Conservation (phyloP, 257 asterid genomes). For the Euphrasia confusa region DNA sequence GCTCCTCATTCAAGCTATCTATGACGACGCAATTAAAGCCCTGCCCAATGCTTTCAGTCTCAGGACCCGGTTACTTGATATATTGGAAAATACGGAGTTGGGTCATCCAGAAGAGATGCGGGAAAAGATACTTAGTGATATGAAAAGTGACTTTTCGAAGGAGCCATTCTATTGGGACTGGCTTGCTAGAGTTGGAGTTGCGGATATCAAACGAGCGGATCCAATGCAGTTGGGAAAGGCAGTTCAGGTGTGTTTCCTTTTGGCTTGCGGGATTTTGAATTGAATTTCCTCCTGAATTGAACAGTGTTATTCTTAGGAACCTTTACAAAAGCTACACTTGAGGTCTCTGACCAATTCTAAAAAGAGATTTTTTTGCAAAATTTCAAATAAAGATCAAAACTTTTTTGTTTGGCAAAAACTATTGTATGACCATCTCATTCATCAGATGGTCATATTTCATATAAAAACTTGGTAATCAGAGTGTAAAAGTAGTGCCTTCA, state of each 20-base stretch:
- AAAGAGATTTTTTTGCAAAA: neutral
- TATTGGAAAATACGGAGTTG: slow-evolving; percentile 56
- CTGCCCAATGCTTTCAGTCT: slow-evolving; percentile 66
- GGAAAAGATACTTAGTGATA: slow-evolving; percentile 49
- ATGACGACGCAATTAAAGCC: slow-evolving; percentile 62
- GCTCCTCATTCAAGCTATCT: slow-evolving; percentile 56
- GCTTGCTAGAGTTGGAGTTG: slow-evolving; percentile 65
- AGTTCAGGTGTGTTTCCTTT: slow-evolving; percentile 48
- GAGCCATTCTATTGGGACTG: slow-evolving; percentile 85
- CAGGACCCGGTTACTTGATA: slow-evolving; percentile 67
- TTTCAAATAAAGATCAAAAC: neutral
- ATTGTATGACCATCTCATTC: too few species aligned
- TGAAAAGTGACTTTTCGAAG: slow-evolving; percentile 59
- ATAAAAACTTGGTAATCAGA: too few species aligned
- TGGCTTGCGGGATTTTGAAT: neutral
- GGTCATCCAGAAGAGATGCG: slow-evolving; percentile 56
- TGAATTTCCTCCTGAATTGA: neutral
- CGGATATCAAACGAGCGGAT: slow-evolving; percentile 28
- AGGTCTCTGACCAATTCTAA: neutral
- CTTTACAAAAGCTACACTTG: neutral
- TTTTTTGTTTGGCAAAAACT: neutral
- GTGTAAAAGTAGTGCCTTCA: too few species aligned
- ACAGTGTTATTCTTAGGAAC: neutral
- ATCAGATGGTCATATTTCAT: too few species aligned
- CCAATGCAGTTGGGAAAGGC: slow-evolving; percentile 44